These are phyloP conservation scores for Scheffersomyces illinoinensis DNA, from an alignment of 1,139 yeast species.

Conservation along the genomic window DNA sequence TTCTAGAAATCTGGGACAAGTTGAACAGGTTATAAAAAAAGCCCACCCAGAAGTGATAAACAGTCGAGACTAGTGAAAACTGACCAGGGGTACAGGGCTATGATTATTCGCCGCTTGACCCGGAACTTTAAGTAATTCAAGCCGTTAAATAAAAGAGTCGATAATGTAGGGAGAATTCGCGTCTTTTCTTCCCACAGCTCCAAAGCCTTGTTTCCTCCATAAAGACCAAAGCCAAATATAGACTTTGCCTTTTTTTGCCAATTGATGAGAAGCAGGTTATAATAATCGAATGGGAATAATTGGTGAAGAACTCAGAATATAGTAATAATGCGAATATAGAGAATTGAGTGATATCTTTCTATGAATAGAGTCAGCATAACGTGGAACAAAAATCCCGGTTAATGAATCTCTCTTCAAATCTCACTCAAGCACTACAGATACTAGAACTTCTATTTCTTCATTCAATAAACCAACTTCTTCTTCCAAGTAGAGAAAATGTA, in stretches of 20 bases:
- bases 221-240: not conserved
- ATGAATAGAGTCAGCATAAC: no score
- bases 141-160: not conserved
- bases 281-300: not conserved
- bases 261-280: not conserved
- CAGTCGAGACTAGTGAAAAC: not conserved
- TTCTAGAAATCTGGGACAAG: not conserved
- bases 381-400: no score
- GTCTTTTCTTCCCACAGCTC: not conserved
- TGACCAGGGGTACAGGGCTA: no score
- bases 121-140: not conserved
- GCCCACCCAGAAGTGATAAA: not conserved
- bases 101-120: not conserved
- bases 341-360: no score
- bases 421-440: no score
- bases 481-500: no score
- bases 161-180: not conserved
- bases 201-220: not conserved
- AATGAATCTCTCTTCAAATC: no score
- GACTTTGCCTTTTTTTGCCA: not conserved
- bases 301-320: no score
- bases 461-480: no score
- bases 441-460: no score
- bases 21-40: not conserved
- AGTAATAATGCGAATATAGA: not conserved